Conservation (phyloP, 192 early-diverging fungal species). For the Gaertneriomyces semiglobifer region DNA sequence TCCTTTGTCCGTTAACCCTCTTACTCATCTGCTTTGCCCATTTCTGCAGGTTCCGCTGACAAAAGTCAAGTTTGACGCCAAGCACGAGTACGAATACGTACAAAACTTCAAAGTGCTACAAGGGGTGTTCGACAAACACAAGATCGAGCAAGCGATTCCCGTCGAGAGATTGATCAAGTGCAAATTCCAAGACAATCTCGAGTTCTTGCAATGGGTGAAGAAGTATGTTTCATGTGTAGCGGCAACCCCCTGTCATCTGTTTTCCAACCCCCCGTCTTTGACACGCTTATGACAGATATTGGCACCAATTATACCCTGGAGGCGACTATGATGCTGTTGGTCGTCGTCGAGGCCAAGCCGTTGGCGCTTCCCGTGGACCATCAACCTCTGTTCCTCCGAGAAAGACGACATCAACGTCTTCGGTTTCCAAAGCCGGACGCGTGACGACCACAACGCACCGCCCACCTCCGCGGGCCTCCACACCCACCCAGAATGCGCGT, state of each 20-base stretch:
- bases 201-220: slow-evolving; percentile 96
- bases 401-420: background rate
- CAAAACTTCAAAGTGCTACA: slow-evolving; percentile 95
- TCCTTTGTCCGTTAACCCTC: no score
- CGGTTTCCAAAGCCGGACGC: no score
- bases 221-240: slow-evolving; percentile 32
- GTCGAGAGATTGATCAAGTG: slow-evolving; percentile 89
- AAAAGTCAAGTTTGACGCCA: slow-evolving; percentile 92
- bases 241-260: background rate
- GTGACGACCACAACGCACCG: no score
- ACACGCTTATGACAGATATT: slow-evolving; percentile 52
- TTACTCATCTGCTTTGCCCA: background rate
- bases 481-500: no score
- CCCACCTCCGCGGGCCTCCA: no score
- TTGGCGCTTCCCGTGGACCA: background rate
- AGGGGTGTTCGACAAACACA: slow-evolving; percentile 78
- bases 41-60: slow-evolving; percentile 69
- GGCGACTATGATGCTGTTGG: slow-evolving; percentile 77
- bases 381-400: background rate
- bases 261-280: background rate
- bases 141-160: slow-evolving; percentile 89
- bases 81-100: slow-evolving; percentile 95
- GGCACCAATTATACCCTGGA: slow-evolving; percentile 86
- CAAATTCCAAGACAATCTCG: slow-evolving; percentile 97
- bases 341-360: slow-evolving; percentile 51